Conservation (phyloP, 108 stramenopile genomes). For the Nitzschia putrida region DNA sequence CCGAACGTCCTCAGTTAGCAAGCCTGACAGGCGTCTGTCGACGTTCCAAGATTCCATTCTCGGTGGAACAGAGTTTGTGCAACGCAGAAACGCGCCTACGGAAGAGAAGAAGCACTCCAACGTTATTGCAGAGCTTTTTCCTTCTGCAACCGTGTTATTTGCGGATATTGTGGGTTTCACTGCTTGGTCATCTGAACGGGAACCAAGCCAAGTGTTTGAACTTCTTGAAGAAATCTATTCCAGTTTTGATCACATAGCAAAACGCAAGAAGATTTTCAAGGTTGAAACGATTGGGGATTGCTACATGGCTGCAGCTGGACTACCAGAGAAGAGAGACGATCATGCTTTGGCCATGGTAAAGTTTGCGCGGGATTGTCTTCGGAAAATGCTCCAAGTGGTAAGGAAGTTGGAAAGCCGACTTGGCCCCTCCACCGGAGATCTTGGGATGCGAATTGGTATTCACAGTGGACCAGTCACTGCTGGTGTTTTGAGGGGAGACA, state of each 20-base stretch:
- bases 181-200: slow-evolving; percentile 10
- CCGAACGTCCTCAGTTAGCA: not conserved
- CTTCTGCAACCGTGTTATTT: slow-evolving; percentile 36
- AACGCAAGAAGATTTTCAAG: slow-evolving; percentile 4
- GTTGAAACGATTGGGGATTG: slow-evolving; percentile 17
- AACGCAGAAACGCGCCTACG: not conserved
- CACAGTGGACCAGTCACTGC: slow-evolving; percentile 17
- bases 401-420: not conserved
- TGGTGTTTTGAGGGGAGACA: slow-evolving; percentile 1
- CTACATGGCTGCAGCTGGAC: slow-evolving; percentile 5
- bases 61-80: not conserved
- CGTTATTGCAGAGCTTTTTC: slow-evolving; percentile 26
- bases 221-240: slow-evolving; percentile 1
- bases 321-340: not conserved
- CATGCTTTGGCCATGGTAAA: slow-evolving; percentile 14
- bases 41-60: not conserved
- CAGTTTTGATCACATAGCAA: not conserved
- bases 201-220: slow-evolving; percentile 15
- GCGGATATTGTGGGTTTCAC: slow-evolving; percentile 16
- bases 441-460: slow-evolving; percentile 7
- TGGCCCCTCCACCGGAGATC: slow-evolving; percentile 9
- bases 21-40: too few relatives aligned
- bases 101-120: not conserved
- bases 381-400: not conserved
- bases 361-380: slow-evolving; percentile 9